Base-by-base conservation (phyloP, 129 eudicot genomes). In the Dittrichia graveolens region DNA sequence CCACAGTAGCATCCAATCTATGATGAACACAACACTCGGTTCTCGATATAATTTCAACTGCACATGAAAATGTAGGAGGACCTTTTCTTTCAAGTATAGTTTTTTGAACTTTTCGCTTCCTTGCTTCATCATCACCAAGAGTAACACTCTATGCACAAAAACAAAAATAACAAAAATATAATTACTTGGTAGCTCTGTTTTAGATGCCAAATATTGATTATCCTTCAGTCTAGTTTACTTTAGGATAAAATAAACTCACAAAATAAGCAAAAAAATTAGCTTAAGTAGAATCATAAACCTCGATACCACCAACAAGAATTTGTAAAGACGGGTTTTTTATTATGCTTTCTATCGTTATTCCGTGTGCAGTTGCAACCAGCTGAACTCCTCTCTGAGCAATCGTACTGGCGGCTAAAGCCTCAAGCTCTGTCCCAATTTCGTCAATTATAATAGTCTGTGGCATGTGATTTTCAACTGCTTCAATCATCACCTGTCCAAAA, bases 81-180 rank as follows among this genome's bases (percentile, higher is more conserved):
- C 97, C 98, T 86, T 94, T 94, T 78, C 98, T 84, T 80, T 94
- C 98, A n/a, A 94, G 98, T 75, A 94, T 85, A 4, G 98, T 94
- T 74, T 94, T 94, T 80, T 94, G 98, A 77, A 90, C 98, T 74
- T 94, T 94, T 77, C 98, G 79, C 84, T 89, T 89, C 68, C 95
- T 83, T 14, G 98, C 98, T 90, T 85, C 96, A 75, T 94, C 98
- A 47, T 94, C 98, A 24, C 98, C 98, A 43, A 94, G 88, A 60
- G 98, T 94, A 40, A 94, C 98, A 73, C 97, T 94, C 98, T 92
- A 80, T 71, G 43, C 76, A 42, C 61, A 49, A 9, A 3, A 47
- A 45, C 5, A n/a, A 4, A n/a, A 35, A 38, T 2, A 56, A 7
- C 11, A 53, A 11, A 11, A 43, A 13, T 24, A 50, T 12, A 3